Evolutionary conservation across 225 moss, liverwort and hornwort species (phyloP), one percentile per base, ranked within the genome.

Genomic region (Climacium dendroides): DNA sequence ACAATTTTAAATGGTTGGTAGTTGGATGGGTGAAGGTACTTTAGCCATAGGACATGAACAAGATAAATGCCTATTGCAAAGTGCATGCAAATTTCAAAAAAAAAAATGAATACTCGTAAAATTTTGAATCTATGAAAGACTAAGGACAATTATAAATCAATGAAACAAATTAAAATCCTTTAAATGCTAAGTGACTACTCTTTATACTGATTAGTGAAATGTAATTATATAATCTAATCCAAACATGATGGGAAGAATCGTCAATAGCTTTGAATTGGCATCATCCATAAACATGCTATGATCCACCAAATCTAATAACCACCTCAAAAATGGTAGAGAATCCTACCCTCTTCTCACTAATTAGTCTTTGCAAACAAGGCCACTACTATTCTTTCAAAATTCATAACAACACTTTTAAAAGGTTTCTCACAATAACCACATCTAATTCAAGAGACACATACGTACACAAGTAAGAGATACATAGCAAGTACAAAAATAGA

Each of bases 41-140:
- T 23, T 1, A 39, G 7, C 7, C 3, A 39, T 13, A 69, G 5
- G 24, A 39, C 13, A 24, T 7, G 24, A 13, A 3, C 2, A 67
- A 67, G 19, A 19, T n/a, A n/a, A 67, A 1, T 11, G 3, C 4
- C 37, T 23, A 22, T 3, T 67, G 3, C 37, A 67, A 19, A 22
- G 4, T 4, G 1, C 6, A 23, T 23, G 4, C 1, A 39, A 0
- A 23, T 37, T 37, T 19, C 5, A 0, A 6, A 22, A n/a, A n/a
- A 3, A 7, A 67, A 22, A 4, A 12, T 67, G 23, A 0, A 0
- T 22, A 4, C 1, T 37, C 1, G 7, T 66, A n/a, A n/a, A 66
- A n/a, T 20, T n/a, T 0, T 3, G 0, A 66, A 66, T 20, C 2
- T 1, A 22, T 22, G 1, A 37, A 67, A 67, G 7, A 13, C 23